Evolutionary conservation across 176 grass and related monocot genomes (phyloP).

Genomic region (Triticum monococcum): DNA sequence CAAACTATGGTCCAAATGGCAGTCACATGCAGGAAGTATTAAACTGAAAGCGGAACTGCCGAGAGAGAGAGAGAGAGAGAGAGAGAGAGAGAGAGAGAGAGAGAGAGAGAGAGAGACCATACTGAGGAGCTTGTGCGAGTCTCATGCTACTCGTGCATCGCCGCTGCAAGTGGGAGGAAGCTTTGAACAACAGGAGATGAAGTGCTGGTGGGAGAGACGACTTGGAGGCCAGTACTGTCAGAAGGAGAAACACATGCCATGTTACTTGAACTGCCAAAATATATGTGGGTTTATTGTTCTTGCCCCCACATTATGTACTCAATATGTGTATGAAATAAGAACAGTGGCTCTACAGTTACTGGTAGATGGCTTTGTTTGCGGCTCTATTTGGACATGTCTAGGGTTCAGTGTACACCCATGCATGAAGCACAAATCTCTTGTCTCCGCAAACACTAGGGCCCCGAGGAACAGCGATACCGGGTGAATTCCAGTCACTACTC

Average conservation of each 20-base stretch:
- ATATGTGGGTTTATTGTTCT: conserved; percentile 32
- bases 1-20: conserved; percentile 28
- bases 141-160: conserved; percentile 20
- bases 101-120: conserved; percentile 6
- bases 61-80: neutral
- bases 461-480: neutral
- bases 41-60: neutral
- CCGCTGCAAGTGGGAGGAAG: conserved; percentile 47
- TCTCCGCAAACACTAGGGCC: conserved; percentile 19
- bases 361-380: conserved; percentile 16
- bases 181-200: conserved; percentile 36
- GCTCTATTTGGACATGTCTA: conserved; percentile 30
- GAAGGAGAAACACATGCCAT: conserved; percentile 63
- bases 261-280: conserved; percentile 53
- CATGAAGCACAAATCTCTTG: conserved; percentile 32
- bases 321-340: conserved; percentile 33
- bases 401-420: conserved; percentile 37
- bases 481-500: neutral
- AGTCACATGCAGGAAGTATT: conserved; percentile 23
- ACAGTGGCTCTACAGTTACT: conserved; percentile 24
- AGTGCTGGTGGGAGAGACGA: conserved; percentile 43
- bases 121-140: neutral
- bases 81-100: neutral
- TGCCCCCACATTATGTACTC: conserved; percentile 17
- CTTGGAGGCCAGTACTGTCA: conserved; percentile 50